These are phyloP conservation scores for Candida glaebosa DNA, from an alignment of 805 yeast species.

Conservation along the genomic window DNA sequence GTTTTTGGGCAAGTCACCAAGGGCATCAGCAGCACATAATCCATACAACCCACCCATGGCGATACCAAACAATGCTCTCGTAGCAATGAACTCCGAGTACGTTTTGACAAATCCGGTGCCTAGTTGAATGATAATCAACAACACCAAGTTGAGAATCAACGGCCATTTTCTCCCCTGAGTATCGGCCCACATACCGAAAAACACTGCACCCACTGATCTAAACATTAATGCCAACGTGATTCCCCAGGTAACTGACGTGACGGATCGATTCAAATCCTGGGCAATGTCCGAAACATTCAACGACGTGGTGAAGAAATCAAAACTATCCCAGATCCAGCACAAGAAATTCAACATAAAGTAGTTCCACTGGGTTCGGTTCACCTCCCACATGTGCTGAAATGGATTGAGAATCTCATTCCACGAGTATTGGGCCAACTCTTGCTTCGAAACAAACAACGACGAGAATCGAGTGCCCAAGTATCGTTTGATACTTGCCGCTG, in stretches of 20 bases:
- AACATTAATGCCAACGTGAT: conserved; percentile 69
- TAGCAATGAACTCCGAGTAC: conserved; percentile 54
- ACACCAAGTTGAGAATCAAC: conserved; percentile 45
- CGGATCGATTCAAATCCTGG: conserved; percentile 37
- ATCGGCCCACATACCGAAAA: conserved; percentile 62
- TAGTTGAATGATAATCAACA: conserved; percentile 53
- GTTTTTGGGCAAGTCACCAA: conserved; percentile 58
- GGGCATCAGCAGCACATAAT: conserved; percentile 59
- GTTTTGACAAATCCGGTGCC: conserved; percentile 65
- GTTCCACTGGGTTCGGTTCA: conserved; percentile 48
- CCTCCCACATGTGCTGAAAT: conserved; percentile 33
- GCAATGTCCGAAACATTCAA: conserved; percentile 54
- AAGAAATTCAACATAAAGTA: conserved; percentile 55
- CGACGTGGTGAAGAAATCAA: conserved; percentile 66
- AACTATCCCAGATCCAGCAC: conserved; percentile 72
- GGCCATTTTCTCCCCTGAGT: conserved; percentile 68
- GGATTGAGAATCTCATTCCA: conserved; percentile 45
- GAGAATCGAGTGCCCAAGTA: conserved; percentile 49
- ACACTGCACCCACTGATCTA: conserved; percentile 65
- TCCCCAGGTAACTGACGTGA: conserved; percentile 65
- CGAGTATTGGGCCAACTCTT: conserved; percentile 30
- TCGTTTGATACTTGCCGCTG: conserved; percentile 10
- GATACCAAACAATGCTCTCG: conserved; percentile 63
- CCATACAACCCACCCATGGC: conserved; percentile 74
- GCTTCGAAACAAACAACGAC: conserved; percentile 44